Base-by-base conservation (phyloP, 352 stramenopile genomes). In the Phytopythium vexans region DNA sequence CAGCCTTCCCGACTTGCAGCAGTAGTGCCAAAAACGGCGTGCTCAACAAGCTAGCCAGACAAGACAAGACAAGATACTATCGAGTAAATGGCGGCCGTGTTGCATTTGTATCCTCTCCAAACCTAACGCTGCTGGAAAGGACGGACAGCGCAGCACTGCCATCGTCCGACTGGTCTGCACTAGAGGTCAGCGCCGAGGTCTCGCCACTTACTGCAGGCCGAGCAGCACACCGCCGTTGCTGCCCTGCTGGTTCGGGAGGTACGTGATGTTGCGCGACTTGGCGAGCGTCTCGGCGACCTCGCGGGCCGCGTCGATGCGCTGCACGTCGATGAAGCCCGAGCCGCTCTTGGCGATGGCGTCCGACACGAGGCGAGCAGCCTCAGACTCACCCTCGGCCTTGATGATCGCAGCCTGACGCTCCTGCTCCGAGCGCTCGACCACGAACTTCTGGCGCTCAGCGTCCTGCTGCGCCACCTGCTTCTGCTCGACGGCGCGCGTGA, bases 381-480 rank as follows among this genome's bases (percentile, higher is more conserved):
- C 96, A 31, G 97, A 98, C 78, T 99, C 97, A 84, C 98, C 98
- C 68, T 97, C 89, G 52, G 91, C 88, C 67, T 89, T 88, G 55
- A 97, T 97, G 58, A 97, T 92, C 38, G 84, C 68, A 15, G 91
- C 90, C 69, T 97, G 81, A 45, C 75, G 80, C 76, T 99, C 98
- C 77, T 99, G 98, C 64, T 99, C 97, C n/a, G 97, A 97, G 68
- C 95, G 96, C 66, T 95, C 89, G 48, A 99, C 97, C 14, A 99
- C 88, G 68, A 98, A 99, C 70, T 99, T 98, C 72, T 99, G 95
- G 50, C 97, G 94, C 75, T 99, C 98, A 12, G 98, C 97, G 49
- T 99, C 97, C 79, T 99, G 98, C 64, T 98, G 97, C 35, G 98
- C 98, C 34, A 99, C 97, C 79, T 99, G 97, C 87, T 99, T 99